Evolutionary conservation across 805 yeast species (phyloP), one percentile per base, ranked within the genome.

Genomic region (Trichomonascus vanleenenianus): DNA sequence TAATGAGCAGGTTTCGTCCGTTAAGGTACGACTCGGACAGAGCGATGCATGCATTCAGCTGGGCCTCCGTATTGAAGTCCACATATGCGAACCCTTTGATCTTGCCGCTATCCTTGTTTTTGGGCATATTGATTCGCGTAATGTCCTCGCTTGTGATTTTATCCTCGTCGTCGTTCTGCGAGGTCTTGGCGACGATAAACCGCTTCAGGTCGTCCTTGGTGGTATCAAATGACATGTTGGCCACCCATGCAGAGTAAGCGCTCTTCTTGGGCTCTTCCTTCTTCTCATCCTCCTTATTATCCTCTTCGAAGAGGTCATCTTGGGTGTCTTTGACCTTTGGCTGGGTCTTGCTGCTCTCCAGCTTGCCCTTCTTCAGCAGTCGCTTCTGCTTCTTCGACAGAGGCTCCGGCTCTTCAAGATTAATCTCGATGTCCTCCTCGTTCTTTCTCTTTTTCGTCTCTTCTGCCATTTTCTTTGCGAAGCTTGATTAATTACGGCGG

Each of bases 331-430:
- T 15, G 12, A 15, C 20, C 19, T 9, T 10, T 8, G 12, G 11
- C 30, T 66, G 30, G 43, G 51, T 2, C 47, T 40, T 33, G 20
- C 39, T 50, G 46, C 19, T 59, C 4, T 55, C 61, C 27, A 62
- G 52, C 44, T 63, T 65, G 27, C 69, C 86, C 62, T 83, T 83
- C 65, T 93, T 91, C 53, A 84, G 66, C 54, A 81, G 68, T 67
- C 97, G 83, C 57, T 83, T 83, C 64, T 91, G 96, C 63, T 93
- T 91, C 64, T 86, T 89, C 10, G 96, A 88, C 42, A 89, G 69
- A 1, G 98, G 97, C 11, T 83, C 76, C 4, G 86, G 79, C 40
- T 79, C 83, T 2, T 56, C 54, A 38, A 70, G 52, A 47, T 70
- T 70, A 32, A 70, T 63, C 49, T 67, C 74, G 14, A 69, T 51